phyloP scores from a whole-genome alignment of 2,329 filamentous ascomycete genomes.

The Verticillium nonalfalfae region DNA sequence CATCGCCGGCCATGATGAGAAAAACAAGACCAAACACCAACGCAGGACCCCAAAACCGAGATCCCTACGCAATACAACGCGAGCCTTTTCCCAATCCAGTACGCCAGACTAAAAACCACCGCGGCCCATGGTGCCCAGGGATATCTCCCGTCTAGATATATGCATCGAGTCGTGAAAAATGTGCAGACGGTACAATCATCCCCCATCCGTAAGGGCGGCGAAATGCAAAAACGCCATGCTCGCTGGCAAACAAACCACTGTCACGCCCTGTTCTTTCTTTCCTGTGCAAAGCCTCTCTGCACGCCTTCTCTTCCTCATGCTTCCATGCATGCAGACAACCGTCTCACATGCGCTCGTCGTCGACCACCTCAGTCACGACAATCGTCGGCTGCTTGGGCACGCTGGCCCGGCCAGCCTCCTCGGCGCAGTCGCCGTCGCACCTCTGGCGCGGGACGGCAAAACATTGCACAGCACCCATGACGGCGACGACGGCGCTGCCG shows the following conservation, averaged over 20 bases:
- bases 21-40: not conserved
- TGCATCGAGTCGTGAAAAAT: not conserved
- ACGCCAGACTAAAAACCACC: not conserved
- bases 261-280: too few relatives aligned
- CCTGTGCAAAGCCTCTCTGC: too few relatives aligned
- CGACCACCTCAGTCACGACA: conserved; percentile 8
- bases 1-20: not conserved
- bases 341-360: conserved; percentile 5
- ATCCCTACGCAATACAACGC: not conserved
- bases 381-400: conserved; percentile 6
- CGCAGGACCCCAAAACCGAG: not conserved
- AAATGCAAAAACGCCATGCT: not conserved
- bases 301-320: too few relatives aligned
- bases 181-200: not conserved
- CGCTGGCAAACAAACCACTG: not conserved
- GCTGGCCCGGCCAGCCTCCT: conserved; percentile 6
- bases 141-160: not conserved
- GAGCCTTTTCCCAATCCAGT: not conserved
- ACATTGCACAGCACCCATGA: conserved; percentile 53
- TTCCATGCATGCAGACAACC: not conserved
- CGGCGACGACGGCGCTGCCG: conserved; percentile 49
- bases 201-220: not conserved
- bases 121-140: not conserved
- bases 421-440: not conserved
- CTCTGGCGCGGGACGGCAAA: conserved; percentile 40